Base-by-base conservation (phyloP, 805 yeast species). In the Metschnikowia bowlesiae region DNA sequence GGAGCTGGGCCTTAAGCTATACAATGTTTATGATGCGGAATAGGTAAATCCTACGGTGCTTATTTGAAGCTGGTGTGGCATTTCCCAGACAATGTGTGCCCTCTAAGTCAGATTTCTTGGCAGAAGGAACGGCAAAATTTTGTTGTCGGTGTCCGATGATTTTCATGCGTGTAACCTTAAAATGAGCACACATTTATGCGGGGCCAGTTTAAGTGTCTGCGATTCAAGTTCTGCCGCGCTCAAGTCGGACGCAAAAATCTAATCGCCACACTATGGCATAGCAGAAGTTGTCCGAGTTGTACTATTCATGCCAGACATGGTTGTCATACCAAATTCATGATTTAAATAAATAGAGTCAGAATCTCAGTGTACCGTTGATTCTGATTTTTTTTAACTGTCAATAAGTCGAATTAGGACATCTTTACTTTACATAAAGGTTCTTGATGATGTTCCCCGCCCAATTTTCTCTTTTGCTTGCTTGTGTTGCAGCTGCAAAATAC, bases 11-110 rank as follows among this genome's bases (percentile, higher is more conserved):
- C 43, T 47, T 22, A 42, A 48, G 39, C 35, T 55, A 11, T 54
- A 55, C 54, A 48, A 46, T 39, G 57, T 44, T 13, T 35, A 44
- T 26, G 46, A 44, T 33, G 46, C 46, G 7, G 46, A 44, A 26
- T 44, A 35, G 30, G 6, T 26, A 9, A 28, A 7, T 6, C 10
- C 11, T 14, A 3, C 4, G 31, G 13, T 10, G 8, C 9, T 13
- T 2, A 3, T 13, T 13, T 13, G 7, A 13, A 10, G n/a, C 8
- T 8, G 6, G 8, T 9, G 2, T n/a, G 5, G 8, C 18, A 39
- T 26, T 11, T 30, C 14, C 16, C 18, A 28, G n/a, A 8, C 3
- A 1, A 2, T 1, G 8, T 8, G 8, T 28, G 4, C 11, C 41
- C n/a, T 28, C 31, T 39, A 22, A 13, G 28, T 31, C 18, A 16